These are phyloP conservation scores for Fusarium illudens DNA, from an alignment of 2,329 filamentous ascomycete genomes.

Conservation along the genomic window DNA sequence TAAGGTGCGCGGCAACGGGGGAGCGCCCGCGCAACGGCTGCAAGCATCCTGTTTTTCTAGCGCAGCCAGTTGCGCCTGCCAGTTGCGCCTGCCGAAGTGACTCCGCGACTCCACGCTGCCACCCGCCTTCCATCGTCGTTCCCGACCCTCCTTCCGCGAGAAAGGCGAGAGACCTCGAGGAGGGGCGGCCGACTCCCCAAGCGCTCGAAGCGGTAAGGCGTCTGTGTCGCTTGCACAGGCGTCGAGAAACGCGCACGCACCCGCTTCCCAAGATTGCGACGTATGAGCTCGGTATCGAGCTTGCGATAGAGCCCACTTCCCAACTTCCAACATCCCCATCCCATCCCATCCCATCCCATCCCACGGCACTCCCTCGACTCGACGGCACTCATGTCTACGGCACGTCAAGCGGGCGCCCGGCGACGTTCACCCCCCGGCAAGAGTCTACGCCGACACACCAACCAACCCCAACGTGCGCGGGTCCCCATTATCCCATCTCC, in stretches of 20 bases:
- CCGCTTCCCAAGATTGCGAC: slow-evolving; percentile 26
- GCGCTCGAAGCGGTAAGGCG: slow-evolving; percentile 42
- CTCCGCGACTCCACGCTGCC: slow-evolving; percentile 19
- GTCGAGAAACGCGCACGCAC: slow-evolving; percentile 32
- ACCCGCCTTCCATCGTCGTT: slow-evolving; percentile 17
- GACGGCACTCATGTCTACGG: slow-evolving; percentile 36
- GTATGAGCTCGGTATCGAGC: not conserved
- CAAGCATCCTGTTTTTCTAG: slow-evolving; percentile 33
- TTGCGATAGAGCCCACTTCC: not conserved
- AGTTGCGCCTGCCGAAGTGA: slow-evolving; percentile 30
- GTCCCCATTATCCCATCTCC: slow-evolving; percentile 7
- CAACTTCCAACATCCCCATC: slow-evolving; percentile 6
- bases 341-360: not conserved
- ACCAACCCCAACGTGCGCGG: not conserved
- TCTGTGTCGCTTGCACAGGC: slow-evolving; percentile 24
- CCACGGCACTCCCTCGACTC: slow-evolving; percentile 26
- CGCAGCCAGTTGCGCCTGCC: slow-evolving; percentile 25
- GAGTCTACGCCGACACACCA: slow-evolving; percentile 7
- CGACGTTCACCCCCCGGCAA: slow-evolving; percentile 9
- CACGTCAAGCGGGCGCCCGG: slow-evolving; percentile 37
- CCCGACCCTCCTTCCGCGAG: slow-evolving; percentile 8
- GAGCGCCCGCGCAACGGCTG: slow-evolving; percentile 20
- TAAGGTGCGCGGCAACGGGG: slow-evolving; percentile 21
- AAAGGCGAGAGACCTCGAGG: not conserved
- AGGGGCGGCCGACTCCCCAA: slow-evolving; percentile 15